Evolutionary conservation across 208 protist genomes (phyloP).

Genomic region (Trypanosoma lewisi): DNA sequence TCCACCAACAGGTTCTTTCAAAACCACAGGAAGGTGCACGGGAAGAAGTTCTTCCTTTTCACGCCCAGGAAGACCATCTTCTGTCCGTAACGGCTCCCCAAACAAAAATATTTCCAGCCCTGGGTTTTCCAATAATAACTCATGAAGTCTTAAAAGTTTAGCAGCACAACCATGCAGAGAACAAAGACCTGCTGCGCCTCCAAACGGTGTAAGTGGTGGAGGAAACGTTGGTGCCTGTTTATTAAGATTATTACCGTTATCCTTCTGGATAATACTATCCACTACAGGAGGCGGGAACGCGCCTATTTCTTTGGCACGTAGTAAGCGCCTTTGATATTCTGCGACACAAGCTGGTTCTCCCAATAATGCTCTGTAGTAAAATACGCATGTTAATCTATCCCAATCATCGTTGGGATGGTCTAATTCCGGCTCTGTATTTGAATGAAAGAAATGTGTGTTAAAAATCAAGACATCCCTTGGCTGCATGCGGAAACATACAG

Average conservation of each 20-base stretch:
- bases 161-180: conserved; percentile 29
- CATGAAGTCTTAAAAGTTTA: conserved; percentile 38
- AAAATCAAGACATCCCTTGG: conserved; percentile 89
- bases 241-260: conserved; percentile 69
- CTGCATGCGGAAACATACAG: conserved; percentile 66
- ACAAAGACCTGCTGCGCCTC: conserved; percentile 25
- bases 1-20: conserved; percentile 30
- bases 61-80: conserved; percentile 55
- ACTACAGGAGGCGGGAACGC: conserved; percentile 15
- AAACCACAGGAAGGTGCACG: conserved; percentile 22
- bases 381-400: conserved; percentile 83
- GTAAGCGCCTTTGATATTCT: conserved; percentile 69
- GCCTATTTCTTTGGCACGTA: conserved; percentile 27
- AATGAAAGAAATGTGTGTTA: conserved; percentile 91
- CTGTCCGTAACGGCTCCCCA: conserved; percentile 46
- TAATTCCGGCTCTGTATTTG: conserved; percentile 86
- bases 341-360: conserved; percentile 68
- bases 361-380: conserved; percentile 84
- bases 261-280: conserved; percentile 40
- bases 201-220: conserved; percentile 53
- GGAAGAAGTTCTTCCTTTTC: conserved; percentile 36
- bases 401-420: conserved; percentile 41
- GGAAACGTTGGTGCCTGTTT: conserved; percentile 47
- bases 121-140: conserved; percentile 23
- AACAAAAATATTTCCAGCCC: conserved; percentile 42